A percentile compares a stretch with the other conserved stretches of the same genome.
These are phyloP conservation scores for Biscutella laevigata DNA, from an alignment of 441 rosid genomes.

Conservation along the genomic window DNA sequence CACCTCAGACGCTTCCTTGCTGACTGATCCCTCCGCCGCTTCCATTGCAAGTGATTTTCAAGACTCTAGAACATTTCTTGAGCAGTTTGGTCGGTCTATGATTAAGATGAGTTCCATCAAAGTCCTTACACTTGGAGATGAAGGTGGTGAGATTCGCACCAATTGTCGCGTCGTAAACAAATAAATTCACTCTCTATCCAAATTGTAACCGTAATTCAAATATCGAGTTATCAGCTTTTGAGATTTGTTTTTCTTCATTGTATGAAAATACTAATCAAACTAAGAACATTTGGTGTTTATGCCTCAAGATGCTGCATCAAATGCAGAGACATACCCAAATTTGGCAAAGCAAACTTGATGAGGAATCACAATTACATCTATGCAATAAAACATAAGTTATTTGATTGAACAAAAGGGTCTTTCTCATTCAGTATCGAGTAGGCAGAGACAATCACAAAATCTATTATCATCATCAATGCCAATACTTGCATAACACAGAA, in stretches of 20 bases:
- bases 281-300: too few relatives aligned
- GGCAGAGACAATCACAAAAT: background rate
- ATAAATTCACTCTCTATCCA: background rate
- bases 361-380: background rate
- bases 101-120: slow-evolving; percentile 48
- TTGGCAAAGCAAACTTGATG: background rate
- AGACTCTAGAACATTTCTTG: slow-evolving; percentile 19
- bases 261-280: too few relatives aligned
- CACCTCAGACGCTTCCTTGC: slow-evolving; percentile 53
- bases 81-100: slow-evolving; percentile 33
- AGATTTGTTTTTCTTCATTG: background rate
- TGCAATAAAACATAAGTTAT: background rate
- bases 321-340: too few relatives aligned
- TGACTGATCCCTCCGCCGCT: slow-evolving; percentile 32
- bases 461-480: slow-evolving; percentile 1
- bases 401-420: background rate
- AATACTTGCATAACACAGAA: slow-evolving; percentile 11
- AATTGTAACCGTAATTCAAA: background rate
- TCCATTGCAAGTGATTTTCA: slow-evolving; percentile 20
- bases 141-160: slow-evolving; percentile 45
- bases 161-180: slow-evolving; percentile 29
- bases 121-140: slow-evolving; percentile 42
- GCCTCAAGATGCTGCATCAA: too few relatives aligned
- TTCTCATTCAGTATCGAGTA: background rate
- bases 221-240: background rate